These are phyloP conservation scores for Sporothrix globosa DNA, from an alignment of 2,329 filamentous ascomycete genomes.

Conservation along the genomic window DNA sequence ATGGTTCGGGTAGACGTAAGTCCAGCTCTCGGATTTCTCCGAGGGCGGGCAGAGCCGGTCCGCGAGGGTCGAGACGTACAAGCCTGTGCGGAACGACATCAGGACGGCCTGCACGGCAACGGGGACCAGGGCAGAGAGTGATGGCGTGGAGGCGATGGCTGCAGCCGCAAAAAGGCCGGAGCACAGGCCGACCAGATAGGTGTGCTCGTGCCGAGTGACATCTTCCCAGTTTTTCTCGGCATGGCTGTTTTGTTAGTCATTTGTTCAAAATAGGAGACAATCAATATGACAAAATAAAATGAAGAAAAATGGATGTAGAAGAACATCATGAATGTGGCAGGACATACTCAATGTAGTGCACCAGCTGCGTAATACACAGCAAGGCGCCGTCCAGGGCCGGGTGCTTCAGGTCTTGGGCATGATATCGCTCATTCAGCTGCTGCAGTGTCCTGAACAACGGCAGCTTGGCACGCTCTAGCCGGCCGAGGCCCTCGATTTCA, in stretches of 20 bases:
- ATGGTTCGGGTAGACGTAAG: slow-evolving; percentile 64
- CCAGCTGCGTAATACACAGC: slow-evolving; percentile 66
- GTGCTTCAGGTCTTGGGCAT: slow-evolving; percentile 59
- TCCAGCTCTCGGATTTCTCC: slow-evolving; percentile 64
- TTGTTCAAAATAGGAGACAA: too few relatives aligned
- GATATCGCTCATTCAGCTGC: slow-evolving; percentile 68
- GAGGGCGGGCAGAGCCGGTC: slow-evolving; percentile 49
- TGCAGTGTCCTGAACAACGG: slow-evolving; percentile 65
- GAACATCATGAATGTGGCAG: neutral
- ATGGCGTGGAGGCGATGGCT: slow-evolving; percentile 65
- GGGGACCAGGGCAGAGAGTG: slow-evolving; percentile 63
- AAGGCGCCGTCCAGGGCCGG: slow-evolving; percentile 67
- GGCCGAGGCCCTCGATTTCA: slow-evolving; percentile 62
- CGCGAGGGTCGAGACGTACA: slow-evolving; percentile 57
- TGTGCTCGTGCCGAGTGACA: slow-evolving; percentile 54
- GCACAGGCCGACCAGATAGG: slow-evolving; percentile 65
- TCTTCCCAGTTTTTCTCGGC: slow-evolving; percentile 59
- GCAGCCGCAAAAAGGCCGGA: slow-evolving; percentile 71
- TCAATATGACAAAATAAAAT: neutral
- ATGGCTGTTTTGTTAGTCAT: slow-evolving; percentile 48
- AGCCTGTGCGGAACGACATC: slow-evolving; percentile 67
- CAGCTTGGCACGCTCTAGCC: slow-evolving; percentile 59
- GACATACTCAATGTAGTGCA: slow-evolving; percentile 69
- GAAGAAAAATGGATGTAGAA: neutral
- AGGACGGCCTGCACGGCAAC: slow-evolving; percentile 66